Conservation (phyloP, 1,284 basidiomycete species). For the Rhodotorula mucilaginosa region DNA sequence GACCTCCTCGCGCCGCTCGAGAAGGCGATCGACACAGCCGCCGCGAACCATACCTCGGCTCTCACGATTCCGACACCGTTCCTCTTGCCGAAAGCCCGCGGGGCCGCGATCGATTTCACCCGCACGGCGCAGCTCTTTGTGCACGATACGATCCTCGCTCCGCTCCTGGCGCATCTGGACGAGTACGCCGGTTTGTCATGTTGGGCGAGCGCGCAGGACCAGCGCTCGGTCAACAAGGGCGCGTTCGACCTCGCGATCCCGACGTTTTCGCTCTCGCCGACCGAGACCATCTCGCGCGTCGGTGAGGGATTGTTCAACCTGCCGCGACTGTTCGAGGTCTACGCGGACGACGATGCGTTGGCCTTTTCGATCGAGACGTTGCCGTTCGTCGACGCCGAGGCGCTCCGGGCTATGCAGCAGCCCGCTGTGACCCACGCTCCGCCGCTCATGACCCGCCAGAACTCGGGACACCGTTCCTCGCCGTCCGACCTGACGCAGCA, state of each 20-base stretch:
- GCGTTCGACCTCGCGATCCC: constrained; percentile 75
- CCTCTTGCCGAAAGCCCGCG: constrained; percentile 61
- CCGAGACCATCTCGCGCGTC: constrained; percentile 79
- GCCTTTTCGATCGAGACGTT: constrained; percentile 81
- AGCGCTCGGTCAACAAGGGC: constrained; percentile 46
- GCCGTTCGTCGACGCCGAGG: constrained; percentile 63
- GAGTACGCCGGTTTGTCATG: constrained; percentile 66
- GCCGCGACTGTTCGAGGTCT: constrained; percentile 88
- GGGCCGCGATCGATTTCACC: constrained; percentile 66
- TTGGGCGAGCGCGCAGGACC: constrained; percentile 58
- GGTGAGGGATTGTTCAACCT: constrained; percentile 91
- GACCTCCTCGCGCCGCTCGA: constrained; percentile 58
- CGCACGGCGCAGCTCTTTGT: constrained; percentile 70
- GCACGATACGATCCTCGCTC: constrained; percentile 77
- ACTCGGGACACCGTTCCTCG: constrained; percentile 51
- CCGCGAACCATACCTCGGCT: constrained; percentile 36
- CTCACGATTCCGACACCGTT: constrained; percentile 43
- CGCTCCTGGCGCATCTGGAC: constrained; percentile 71
- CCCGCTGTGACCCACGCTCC: constrained; percentile 8
- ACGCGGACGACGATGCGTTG: constrained; percentile 86
- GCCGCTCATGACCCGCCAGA: constrained; percentile 37
- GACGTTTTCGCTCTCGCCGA: constrained; percentile 87
- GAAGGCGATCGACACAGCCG: constrained; percentile 11
- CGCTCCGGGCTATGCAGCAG: constrained; percentile 51
- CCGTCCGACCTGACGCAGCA: constrained; percentile 27